These are phyloP conservation scores for Solanum chilense DNA, from an alignment of 257 asterid genomes.

Conservation along the genomic window DNA sequence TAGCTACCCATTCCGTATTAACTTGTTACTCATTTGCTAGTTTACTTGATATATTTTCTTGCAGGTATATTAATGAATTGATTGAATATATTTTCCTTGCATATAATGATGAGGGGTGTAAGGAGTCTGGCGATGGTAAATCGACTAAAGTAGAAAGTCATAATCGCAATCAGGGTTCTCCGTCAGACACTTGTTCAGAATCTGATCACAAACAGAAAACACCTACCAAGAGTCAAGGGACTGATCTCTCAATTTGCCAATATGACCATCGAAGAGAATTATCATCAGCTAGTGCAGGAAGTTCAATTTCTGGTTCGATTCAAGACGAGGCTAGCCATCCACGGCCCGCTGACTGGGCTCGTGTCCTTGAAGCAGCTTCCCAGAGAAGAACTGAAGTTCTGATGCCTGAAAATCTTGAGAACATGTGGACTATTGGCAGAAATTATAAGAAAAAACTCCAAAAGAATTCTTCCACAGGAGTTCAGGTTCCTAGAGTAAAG, in stretches of 20 bases:
- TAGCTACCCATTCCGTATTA: neutral
- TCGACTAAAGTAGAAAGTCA: constrained; percentile 27
- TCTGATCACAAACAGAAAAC: constrained; percentile 19
- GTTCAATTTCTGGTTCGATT: constrained; percentile 14
- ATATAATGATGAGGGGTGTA: constrained; percentile 40
- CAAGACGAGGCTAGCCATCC: constrained; percentile 36
- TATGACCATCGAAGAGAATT: constrained; percentile 28
- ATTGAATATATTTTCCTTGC: constrained; percentile 69
- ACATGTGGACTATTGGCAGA: constrained; percentile 98
- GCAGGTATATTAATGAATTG: constrained; percentile 91
- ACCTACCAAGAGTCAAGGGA: constrained; percentile 26
- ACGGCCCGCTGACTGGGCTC: constrained; percentile 85
- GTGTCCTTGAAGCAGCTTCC: constrained; percentile 79
- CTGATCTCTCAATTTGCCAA: constrained; percentile 22
- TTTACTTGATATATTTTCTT: neutral
- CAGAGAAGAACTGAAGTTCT: constrained; percentile 99
- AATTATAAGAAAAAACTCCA: constrained; percentile 76
- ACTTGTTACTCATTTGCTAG: neutral
- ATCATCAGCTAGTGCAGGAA: constrained; percentile 23
- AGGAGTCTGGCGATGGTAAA: constrained; percentile 26
- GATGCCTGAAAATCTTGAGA: constrained; percentile 96
- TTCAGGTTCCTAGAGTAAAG: constrained; percentile 22
- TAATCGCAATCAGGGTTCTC: constrained; percentile 17
- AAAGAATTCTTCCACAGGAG: constrained; percentile 32
- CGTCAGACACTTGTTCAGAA: constrained; percentile 30